Base-by-base conservation (phyloP, 352 stramenopile species). In the Globisporangium recalcitrans region DNA sequence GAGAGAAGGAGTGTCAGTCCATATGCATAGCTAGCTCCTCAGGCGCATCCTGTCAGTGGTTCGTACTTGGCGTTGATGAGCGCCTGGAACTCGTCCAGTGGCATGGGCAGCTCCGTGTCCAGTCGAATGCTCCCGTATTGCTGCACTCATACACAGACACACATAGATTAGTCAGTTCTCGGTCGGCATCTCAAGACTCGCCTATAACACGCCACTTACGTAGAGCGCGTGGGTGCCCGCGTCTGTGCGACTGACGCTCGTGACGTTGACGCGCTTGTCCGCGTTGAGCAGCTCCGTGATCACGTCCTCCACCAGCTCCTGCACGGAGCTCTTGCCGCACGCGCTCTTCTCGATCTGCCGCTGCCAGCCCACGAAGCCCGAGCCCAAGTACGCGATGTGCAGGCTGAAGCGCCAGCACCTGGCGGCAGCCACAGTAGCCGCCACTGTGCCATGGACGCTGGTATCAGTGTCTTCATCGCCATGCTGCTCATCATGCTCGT, bases 101-200 rank as follows among this genome's bases (percentile, higher is more conserved):
- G 42, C 66, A 83, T 77, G 0, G 56, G 22, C 27, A 85, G 73
- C 63, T 79, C 68, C 2, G 71, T 48, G 26, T 63, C 31, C 27
- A 92, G 57, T 40, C 78, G 81, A 51, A 95, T 92, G 48, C 82
- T 90, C n/a, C 78, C 85, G 55, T 80, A 93, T 93, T 95, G 85
- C 85, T 94, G n/a, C n/a, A 59, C 8, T 10, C 27, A 58, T 36
- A 42, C 40, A 69, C 31, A 58, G 61, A 24, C 14, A 19, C 1
- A 24, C 38, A 52, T 36, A 38, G 36, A 70, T 29, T 5, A 52
- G 19, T 56, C 48, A 74, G 6, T 51, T 8, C 19, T 21, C 34
- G 36, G 0, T 14, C 9, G 14, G 14, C 36, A 44, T 44, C 36
- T n/a, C n/a, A n/a, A n/a, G n/a, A n/a, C n/a, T n/a, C n/a, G n/a